phyloP scores from a whole-genome alignment of 2,329 filamentous ascomycete species.

The Hypoxylon sp. region DNA sequence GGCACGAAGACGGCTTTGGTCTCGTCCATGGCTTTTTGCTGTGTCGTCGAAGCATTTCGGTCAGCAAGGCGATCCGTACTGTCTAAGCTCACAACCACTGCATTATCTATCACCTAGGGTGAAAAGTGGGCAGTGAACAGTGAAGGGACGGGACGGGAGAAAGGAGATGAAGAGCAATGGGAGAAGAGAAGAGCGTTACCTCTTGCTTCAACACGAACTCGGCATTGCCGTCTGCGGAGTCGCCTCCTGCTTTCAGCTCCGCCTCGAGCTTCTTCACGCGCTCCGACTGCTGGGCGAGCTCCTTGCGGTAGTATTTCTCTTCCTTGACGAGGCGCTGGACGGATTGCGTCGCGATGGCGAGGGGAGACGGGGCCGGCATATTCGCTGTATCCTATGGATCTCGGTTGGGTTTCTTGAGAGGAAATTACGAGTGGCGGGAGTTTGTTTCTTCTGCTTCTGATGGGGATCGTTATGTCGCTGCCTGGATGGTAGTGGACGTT shows the following conservation, averaged over 20 bases:
- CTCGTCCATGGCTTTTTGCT: constrained; percentile 87
- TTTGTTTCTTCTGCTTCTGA: not conserved
- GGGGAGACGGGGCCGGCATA: constrained; percentile 79
- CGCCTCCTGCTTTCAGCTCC: constrained; percentile 64
- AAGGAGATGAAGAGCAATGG: not conserved
- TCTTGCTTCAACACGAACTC: constrained; percentile 87
- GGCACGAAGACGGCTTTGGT: constrained; percentile 85
- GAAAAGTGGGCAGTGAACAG: no score
- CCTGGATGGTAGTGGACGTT: constrained; percentile 22
- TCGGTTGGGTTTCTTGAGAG: not conserved
- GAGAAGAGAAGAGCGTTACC: constrained; percentile 63
- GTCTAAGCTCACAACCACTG: not conserved
- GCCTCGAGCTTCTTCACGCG: constrained; percentile 76
- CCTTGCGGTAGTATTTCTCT: constrained; percentile 89
- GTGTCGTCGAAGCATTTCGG: not conserved
- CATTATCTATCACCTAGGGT: not conserved
- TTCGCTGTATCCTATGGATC: not conserved
- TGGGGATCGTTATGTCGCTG: constrained; percentile 35
- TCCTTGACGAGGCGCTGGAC: constrained; percentile 91
- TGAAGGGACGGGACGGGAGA: no score
- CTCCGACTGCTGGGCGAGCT: constrained; percentile 79
- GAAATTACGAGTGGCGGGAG: not conserved
- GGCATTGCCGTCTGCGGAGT: constrained; percentile 77
- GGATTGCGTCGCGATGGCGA: constrained; percentile 83
- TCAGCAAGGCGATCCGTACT: not conserved